phyloP scores from a whole-genome alignment of 202 grass and related monocot species.

The Eragrostis tef region DNA sequence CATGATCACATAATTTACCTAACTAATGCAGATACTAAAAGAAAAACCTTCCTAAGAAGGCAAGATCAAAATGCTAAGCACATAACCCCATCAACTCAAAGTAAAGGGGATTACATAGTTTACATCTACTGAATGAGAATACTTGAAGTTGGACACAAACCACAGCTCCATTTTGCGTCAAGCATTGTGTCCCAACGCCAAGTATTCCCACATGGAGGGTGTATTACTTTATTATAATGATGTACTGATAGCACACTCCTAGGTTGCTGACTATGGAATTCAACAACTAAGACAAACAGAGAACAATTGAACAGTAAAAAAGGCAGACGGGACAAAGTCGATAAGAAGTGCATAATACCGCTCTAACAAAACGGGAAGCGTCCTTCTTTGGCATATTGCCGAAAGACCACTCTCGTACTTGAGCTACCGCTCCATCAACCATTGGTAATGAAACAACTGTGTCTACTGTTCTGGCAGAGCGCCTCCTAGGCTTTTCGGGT shows the following conservation, averaged over 20 bases:
- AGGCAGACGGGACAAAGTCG: slow-evolving; percentile 21
- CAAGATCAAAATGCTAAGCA: slow-evolving; percentile 26
- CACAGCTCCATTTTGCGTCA: background rate
- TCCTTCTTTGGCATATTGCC: slow-evolving; percentile 91
- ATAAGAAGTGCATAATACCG: slow-evolving; percentile 58
- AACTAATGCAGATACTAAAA: background rate
- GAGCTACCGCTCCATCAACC: slow-evolving; percentile 84
- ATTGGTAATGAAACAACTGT: slow-evolving; percentile 62
- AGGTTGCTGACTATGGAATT: background rate
- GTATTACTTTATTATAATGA: background rate
- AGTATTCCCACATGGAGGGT: background rate
- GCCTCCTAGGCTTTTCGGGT: slow-evolving; percentile 76
- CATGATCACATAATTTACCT: background rate
- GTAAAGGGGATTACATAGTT: background rate
- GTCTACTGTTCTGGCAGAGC: slow-evolving; percentile 78
- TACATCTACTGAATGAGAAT: background rate
- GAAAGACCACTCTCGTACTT: slow-evolving; percentile 92
- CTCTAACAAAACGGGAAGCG: slow-evolving; percentile 87
- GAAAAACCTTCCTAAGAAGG: slow-evolving; percentile 16
- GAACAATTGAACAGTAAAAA: background rate
- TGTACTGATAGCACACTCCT: slow-evolving; percentile 23
- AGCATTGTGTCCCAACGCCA: background rate
- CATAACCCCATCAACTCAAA: slow-evolving; percentile 14
- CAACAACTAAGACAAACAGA: background rate
- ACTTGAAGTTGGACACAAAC: background rate